phyloP scores from a whole-genome alignment of 176 grass and related monocot genomes.

The Eremochloa ophiuroides region DNA sequence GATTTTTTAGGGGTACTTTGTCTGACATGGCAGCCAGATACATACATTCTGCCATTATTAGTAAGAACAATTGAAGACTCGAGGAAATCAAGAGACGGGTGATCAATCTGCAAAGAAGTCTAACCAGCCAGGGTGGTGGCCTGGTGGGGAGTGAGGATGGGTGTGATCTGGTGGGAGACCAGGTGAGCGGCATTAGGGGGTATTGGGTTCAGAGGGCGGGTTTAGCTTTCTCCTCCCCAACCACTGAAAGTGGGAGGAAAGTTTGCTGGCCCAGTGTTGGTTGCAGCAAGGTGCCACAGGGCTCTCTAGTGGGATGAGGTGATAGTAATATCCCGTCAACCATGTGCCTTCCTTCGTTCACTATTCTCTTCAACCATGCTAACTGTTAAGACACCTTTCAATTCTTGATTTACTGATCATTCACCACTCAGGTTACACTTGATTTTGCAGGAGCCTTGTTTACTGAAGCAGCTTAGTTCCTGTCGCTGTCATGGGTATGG shows the following conservation, averaged over 20 bases:
- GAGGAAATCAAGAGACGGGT: no score
- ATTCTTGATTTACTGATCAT: not conserved
- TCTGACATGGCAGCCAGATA: not conserved
- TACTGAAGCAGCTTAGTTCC: conserved; percentile 1
- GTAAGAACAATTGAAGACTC: no score
- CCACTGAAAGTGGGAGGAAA: not conserved
- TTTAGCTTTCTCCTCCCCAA: not conserved
- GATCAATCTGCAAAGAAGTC: no score
- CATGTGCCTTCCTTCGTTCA: not conserved
- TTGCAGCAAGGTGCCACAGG: not conserved
- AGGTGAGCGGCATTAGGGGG: not conserved
- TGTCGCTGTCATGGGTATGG: conserved; percentile 40
- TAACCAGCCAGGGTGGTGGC: no score
- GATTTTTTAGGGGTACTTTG: not conserved
- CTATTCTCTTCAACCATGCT: not conserved
- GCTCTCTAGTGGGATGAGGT: not conserved
- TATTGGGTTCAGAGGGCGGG: no score
- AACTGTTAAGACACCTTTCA: not conserved
- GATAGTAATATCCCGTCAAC: not conserved
- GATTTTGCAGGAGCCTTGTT: conserved; percentile 32
- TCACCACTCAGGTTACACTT: not conserved
- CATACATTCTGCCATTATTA: not conserved
- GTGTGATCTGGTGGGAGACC: no score
- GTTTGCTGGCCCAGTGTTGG: not conserved
- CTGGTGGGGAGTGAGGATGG: no score